Percentiles rank a stretch among this genome's conserved stretches.
phyloP scores from a whole-genome alignment of 805 yeast species.

The Candida khao-thaluensis region DNA sequence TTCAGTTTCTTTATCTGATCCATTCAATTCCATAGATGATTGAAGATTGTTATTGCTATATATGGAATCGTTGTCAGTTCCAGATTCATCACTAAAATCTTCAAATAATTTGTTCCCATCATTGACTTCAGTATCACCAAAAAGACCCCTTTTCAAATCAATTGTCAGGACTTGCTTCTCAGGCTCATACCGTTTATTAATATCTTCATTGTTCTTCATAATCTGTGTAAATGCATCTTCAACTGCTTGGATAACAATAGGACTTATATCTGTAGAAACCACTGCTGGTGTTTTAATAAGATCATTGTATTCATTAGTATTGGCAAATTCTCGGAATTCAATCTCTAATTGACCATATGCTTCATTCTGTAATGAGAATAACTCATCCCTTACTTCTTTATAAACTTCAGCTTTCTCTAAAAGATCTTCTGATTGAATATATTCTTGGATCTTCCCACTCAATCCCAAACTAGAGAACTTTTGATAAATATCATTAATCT shows the following conservation, averaged over 20 bases:
- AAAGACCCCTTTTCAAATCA: conserved; percentile 21
- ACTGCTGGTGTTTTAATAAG: conserved; percentile 1
- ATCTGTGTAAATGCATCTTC: conserved; percentile 67
- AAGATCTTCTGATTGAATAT: conserved; percentile 15
- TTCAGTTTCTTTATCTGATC: neutral
- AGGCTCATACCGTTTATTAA: conserved; percentile 6
- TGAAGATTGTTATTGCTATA: conserved; percentile 22
- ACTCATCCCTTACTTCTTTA: conserved; percentile 53
- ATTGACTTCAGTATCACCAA: conserved; percentile 22
- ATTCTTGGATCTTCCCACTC: conserved; percentile 25
- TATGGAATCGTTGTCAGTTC: conserved; percentile 32
- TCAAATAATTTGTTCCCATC: conserved; percentile 31
- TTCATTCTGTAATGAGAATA: conserved; percentile 58
- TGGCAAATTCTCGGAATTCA: conserved; percentile 17
- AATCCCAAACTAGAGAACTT: conserved; percentile 18
- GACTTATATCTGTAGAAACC: conserved; percentile 8
- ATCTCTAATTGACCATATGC: conserved; percentile 51
- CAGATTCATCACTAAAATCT: conserved; percentile 33
- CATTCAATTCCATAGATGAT: neutral
- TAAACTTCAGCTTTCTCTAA: conserved; percentile 31
- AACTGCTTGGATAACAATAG: conserved; percentile 54
- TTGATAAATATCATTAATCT: conserved; percentile 44
- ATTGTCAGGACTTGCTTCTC: conserved; percentile 13
- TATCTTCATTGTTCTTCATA: conserved; percentile 27
- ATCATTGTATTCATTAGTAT: conserved; percentile 9